phyloP scores from a whole-genome alignment of 768 basidiomycete genomes.

The Termitomyces sp. region DNA sequence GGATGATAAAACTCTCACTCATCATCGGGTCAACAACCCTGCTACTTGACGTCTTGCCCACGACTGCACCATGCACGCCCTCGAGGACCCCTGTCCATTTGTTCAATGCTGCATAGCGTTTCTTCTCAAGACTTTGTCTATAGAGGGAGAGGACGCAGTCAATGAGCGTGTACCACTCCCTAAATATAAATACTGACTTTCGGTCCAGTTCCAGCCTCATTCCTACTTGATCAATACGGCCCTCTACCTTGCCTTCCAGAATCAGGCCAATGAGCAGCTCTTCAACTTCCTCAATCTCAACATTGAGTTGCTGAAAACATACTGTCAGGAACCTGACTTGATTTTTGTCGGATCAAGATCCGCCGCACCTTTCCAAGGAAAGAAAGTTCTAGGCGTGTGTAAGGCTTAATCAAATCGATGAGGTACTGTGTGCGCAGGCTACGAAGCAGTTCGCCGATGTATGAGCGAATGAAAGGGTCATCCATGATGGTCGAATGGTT shows the following conservation, averaged over 20 bases:
- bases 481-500: slow-evolving; percentile 96
- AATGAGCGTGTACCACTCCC: neutral
- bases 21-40: slow-evolving; percentile 33
- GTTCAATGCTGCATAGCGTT: slow-evolving; percentile 75
- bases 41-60: slow-evolving; percentile 57
- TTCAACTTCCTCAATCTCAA: slow-evolving; percentile 89
- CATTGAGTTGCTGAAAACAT: slow-evolving; percentile 82
- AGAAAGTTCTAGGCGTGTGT: slow-evolving; percentile 88
- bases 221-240: slow-evolving; percentile 93
- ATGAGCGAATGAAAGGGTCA: slow-evolving; percentile 89
- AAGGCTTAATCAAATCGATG: slow-evolving; percentile 97
- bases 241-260: slow-evolving; percentile 95
- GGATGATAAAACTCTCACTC: slow-evolving; percentile 11
- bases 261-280: slow-evolving; percentile 92
- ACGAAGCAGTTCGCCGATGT: slow-evolving; percentile 94
- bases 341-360: neutral
- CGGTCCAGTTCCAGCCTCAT: slow-evolving; percentile 89
- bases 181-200: slow-evolving; percentile 48
- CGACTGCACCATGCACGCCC: slow-evolving; percentile 69
- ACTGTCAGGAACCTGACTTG: neutral
- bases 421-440: slow-evolving; percentile 95
- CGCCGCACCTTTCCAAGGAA: slow-evolving; percentile 82
- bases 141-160: neutral
- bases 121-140: slow-evolving; percentile 86
- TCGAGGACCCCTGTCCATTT: slow-evolving; percentile 85